Evolutionary conservation across 345 rosid genomes (phyloP), one percentile per base, ranked within the genome.

Genomic region (Raphanus raphanistrum): DNA sequence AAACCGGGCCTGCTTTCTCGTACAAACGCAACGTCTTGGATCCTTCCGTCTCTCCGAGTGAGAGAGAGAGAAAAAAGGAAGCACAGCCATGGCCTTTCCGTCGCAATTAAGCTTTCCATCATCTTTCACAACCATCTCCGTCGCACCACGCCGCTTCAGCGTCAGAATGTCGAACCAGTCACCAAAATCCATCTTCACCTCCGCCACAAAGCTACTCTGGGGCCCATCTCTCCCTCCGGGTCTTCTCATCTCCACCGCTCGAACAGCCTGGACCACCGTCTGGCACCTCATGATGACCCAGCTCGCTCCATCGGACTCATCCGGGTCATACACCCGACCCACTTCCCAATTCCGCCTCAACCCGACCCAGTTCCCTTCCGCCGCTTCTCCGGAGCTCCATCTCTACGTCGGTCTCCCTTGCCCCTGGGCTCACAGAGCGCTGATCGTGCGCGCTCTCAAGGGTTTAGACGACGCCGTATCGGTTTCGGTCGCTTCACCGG

Each of bases 281-380:
- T 90, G 98, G 97, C 88, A 84, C 8, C 86, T 94, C 76, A 89
- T 92, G 97, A 90, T 94, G 97, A 83, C 95, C 54, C 97, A 92
- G 78, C 89, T 94, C 26, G 97, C 98, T 25, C 97, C 97, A 54
- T 88, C 97, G 1, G 97, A 92, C 70, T 73, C 93, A 54, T 73
- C 92, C 74, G 98, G 97, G 78, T 75, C 81, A 32, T 94, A 94
- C 85, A 82, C 97, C 55, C 76, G 97, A 63, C 95, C 98, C 62
- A 52, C 82, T 63, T 92, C 97, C 75, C 82, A 75, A 71, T 92
- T 92, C 81, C 94, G 92, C 66, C 84, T 87, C 12, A 58, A 82
- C 43, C 82, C 79, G 52, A 41, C 80, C 29, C 88, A 78, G 52
- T 71, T 79, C 79, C 60, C 63, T 75, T 81, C 62, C 63, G 73